Evolutionary conservation across 1,284 basidiomycete species (phyloP).

Genomic region (Ustilago xerochloae): DNA sequence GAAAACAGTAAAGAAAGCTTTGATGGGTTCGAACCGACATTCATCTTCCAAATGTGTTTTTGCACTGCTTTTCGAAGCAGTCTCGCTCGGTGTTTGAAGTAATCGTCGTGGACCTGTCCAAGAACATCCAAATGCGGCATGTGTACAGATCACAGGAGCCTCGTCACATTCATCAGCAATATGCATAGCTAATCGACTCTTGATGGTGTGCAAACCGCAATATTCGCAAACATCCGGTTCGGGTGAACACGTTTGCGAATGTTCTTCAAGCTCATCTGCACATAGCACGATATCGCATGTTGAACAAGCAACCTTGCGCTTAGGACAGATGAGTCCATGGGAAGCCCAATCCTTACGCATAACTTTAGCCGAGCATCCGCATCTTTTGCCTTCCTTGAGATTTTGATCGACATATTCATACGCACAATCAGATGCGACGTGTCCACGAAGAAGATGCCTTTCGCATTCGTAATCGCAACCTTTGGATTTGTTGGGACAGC

Average conservation of each 20-base stretch:
- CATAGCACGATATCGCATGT: constrained; percentile 24
- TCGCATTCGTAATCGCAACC: constrained; percentile 52
- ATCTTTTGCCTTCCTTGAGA: constrained; percentile 28
- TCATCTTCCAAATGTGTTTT: constrained; percentile 25
- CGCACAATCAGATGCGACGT: constrained; percentile 45
- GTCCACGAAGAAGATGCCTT: constrained; percentile 35
- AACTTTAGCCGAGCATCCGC: constrained; percentile 51
- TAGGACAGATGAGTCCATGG: constrained; percentile 36
- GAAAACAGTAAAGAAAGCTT: constrained; percentile 39
- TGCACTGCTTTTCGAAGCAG: constrained; percentile 10
- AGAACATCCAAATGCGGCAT: constrained; percentile 35
- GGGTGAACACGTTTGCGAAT: constrained; percentile 29
- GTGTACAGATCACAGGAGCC: constrained; percentile 30
- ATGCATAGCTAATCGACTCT: constrained; percentile 33
- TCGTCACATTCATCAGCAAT: constrained; percentile 27
- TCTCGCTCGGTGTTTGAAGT: not conserved
- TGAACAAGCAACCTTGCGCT: constrained; percentile 26
- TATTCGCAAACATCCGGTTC: constrained; percentile 32
- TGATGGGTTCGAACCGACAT: constrained; percentile 47
- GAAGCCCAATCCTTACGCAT: constrained; percentile 55
- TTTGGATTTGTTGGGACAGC: constrained; percentile 47
- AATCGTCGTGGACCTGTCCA: constrained; percentile 44
- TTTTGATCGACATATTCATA: constrained; percentile 48
- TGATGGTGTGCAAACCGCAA: constrained; percentile 23
- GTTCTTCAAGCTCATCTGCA: constrained; percentile 30